Evolutionary conservation across 495 filamentous ascomycete genomes (phyloP).

Genomic region (Parachaetomium inaequale): DNA sequence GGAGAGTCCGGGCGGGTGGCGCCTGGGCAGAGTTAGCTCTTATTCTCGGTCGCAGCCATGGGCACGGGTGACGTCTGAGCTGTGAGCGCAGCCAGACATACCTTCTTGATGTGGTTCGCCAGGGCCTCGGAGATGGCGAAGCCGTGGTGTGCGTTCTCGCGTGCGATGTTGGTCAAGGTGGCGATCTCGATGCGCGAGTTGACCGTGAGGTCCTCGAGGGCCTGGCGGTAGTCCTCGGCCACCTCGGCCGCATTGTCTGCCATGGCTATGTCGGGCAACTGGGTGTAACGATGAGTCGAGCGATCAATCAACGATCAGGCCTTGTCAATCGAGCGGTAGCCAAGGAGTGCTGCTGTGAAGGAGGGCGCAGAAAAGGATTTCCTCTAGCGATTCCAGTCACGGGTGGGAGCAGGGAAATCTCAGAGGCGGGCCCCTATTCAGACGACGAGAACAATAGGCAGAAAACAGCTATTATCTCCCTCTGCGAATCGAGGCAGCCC

Average conservation of each 20-base stretch:
- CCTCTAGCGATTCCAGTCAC: conserved; percentile 15
- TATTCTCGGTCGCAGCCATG: background rate
- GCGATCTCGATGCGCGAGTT: conserved; percentile 92
- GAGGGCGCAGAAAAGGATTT: conserved; percentile 6
- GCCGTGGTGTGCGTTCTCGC: conserved; percentile 92
- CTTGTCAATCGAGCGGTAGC: conserved; percentile 1
- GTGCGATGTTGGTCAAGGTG: conserved; percentile 92
- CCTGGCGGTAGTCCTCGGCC: conserved; percentile 89
- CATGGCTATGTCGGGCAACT: conserved; percentile 49
- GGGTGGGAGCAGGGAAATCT: conserved; percentile 12
- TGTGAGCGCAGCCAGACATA: conserved; percentile 49
- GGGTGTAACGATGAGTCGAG: background rate
- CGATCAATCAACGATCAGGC: conserved; percentile 1
- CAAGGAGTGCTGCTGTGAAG: conserved; percentile 4
- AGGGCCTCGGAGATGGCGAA: conserved; percentile 83
- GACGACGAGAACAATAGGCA: conserved; percentile 20
- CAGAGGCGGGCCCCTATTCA: conserved; percentile 15
- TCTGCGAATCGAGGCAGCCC: conserved; percentile 4
- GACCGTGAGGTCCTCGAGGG: conserved; percentile 81
- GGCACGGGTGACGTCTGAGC: conserved; percentile 2
- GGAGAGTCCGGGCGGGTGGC: conserved; percentile 78
- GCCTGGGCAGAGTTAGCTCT: conserved; percentile 52
- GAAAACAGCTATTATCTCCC: conserved; percentile 19
- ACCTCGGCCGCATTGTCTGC: conserved; percentile 78
- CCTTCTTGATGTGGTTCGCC: conserved; percentile 87